A percentile compares a stretch with the other conserved stretches of the same genome.
These are phyloP conservation scores for Emericellopsis terricola DNA, from an alignment of 495 filamentous ascomycete species.

Conservation along the genomic window DNA sequence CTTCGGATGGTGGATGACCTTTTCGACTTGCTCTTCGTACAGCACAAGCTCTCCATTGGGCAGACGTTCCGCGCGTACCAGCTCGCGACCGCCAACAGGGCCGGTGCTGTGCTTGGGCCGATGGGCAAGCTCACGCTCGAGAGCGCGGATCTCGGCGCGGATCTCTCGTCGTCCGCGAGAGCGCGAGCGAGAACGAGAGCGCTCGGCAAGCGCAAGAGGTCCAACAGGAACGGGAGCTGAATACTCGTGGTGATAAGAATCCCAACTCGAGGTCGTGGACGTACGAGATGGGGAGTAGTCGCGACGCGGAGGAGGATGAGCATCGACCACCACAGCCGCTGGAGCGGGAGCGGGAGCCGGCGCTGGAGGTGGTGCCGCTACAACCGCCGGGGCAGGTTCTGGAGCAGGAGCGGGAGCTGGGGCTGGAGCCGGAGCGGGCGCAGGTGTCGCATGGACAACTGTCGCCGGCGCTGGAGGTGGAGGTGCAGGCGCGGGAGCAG, in stretches of 20 bases:
- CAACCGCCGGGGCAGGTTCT: slow-evolving; percentile 7
- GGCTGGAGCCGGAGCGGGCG: slow-evolving; percentile 10
- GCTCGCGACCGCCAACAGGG: slow-evolving; percentile 14
- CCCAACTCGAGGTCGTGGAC: slow-evolving; percentile 11
- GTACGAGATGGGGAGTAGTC: slow-evolving; percentile 14
- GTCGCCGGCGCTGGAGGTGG: slow-evolving; percentile 3
- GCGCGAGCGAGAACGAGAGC: slow-evolving; percentile 8
- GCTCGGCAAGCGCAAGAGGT: slow-evolving; percentile 25
- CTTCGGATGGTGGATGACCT: slow-evolving; percentile 29
- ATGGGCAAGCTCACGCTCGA: slow-evolving; percentile 6
- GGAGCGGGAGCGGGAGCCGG: slow-evolving; percentile 6
- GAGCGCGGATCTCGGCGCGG: slow-evolving; percentile 19
- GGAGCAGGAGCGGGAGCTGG: slow-evolving; percentile 6
- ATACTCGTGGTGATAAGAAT: slow-evolving; percentile 18
- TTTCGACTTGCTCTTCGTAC: slow-evolving; percentile 34
- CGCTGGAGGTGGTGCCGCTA: slow-evolving; percentile 11
- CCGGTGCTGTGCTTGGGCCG: slow-evolving; percentile 3
- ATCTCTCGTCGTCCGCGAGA: slow-evolving; percentile 11
- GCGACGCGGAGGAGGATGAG: slow-evolving; percentile 15
- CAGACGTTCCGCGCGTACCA: slow-evolving; percentile 27
- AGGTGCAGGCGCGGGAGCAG: slow-evolving; percentile 2
- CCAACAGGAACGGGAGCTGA: slow-evolving; percentile 31
- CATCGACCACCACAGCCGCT: slow-evolving; percentile 18
- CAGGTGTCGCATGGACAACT: slow-evolving; percentile 9
- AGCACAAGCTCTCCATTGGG: slow-evolving; percentile 32